phyloP scores from a whole-genome alignment of 1,284 basidiomycete genomes.

The Phylloporus sp. region DNA sequence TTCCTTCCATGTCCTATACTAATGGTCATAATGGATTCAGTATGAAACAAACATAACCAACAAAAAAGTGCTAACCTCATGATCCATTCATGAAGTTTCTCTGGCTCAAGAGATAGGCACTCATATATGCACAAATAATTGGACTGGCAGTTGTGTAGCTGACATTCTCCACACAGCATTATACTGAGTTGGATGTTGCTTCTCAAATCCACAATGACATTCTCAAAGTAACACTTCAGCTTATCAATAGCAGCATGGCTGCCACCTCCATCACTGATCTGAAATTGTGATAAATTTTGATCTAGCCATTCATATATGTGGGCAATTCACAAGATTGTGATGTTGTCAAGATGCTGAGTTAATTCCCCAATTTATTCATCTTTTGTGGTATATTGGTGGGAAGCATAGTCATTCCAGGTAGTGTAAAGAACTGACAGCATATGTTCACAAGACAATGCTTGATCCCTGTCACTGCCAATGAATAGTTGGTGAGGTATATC shows the following conservation, averaged over 20 bases:
- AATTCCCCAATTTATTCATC: constrained; percentile 46
- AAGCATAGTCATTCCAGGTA: constrained; percentile 38
- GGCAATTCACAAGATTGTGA: constrained; percentile 46
- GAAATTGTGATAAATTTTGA: constrained; percentile 53
- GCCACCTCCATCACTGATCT: constrained; percentile 8
- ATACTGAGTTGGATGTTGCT: constrained; percentile 53
- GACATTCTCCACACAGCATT: constrained; percentile 49
- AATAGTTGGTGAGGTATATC: constrained; percentile 45
- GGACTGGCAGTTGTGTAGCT: constrained; percentile 57
- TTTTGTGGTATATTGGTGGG: constrained; percentile 42
- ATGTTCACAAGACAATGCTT: constrained; percentile 35
- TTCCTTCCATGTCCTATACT: constrained; percentile 61
- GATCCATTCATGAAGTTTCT: constrained; percentile 41
- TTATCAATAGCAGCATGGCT: constrained; percentile 49
- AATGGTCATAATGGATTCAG: neutral
- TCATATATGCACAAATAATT: constrained; percentile 47
- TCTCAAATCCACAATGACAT: constrained; percentile 46
- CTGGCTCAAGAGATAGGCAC: constrained; percentile 45
- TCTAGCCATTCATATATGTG: constrained; percentile 56
- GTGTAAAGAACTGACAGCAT: constrained; percentile 34
- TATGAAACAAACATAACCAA: neutral
- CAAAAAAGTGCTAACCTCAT: constrained; percentile 41
- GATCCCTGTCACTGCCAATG: constrained; percentile 32
- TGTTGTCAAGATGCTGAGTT: constrained; percentile 39
- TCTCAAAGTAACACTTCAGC: constrained; percentile 50